A percentile compares a stretch with the other conserved stretches of the same genome.
phyloP scores from a whole-genome alignment of 306 rosid species.

The Trifolium repens region DNA sequence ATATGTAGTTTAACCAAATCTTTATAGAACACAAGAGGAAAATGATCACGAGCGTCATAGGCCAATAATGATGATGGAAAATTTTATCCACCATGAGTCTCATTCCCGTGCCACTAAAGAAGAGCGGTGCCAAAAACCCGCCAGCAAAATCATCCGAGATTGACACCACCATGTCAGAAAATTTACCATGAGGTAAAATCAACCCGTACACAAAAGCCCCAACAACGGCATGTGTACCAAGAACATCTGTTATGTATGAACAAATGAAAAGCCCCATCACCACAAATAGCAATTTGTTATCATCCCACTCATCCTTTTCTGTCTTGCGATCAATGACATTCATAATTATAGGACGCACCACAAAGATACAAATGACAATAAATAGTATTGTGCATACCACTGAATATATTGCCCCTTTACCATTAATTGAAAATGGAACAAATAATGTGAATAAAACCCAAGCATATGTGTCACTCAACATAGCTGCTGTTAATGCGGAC shows the following conservation, averaged over 20 bases:
- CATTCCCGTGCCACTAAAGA: slow-evolving; percentile 43
- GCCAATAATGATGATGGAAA: not conserved
- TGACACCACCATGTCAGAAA: slow-evolving; percentile 38
- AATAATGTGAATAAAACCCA: slow-evolving; percentile 47
- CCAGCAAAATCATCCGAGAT: slow-evolving; percentile 42
- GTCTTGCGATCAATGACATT: slow-evolving; percentile 18
- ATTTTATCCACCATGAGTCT: not conserved
- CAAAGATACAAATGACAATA: slow-evolving; percentile 28
- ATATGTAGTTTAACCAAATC: no score
- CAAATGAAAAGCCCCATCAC: slow-evolving; percentile 37
- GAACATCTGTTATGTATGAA: slow-evolving; percentile 39
- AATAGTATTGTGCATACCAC: not conserved
- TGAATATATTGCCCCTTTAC: not conserved
- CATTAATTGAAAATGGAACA: slow-evolving; percentile 41
- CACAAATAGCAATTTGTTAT: slow-evolving; percentile 32
- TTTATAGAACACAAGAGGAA: slow-evolving; percentile 37
- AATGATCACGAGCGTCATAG: not conserved
- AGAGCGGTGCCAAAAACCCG: slow-evolving; percentile 38
- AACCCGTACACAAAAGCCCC: slow-evolving; percentile 61
- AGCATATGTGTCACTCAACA: slow-evolving; percentile 44
- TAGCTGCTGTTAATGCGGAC: slow-evolving; percentile 39
- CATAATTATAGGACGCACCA: slow-evolving; percentile 43
- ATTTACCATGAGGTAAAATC: slow-evolving; percentile 50
- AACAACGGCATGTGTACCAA: slow-evolving; percentile 49
- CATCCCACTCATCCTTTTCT: slow-evolving; percentile 38